Evolutionary conservation across 1,284 basidiomycete genomes (phyloP).

Genomic region (Rhodotorula sp.): DNA sequence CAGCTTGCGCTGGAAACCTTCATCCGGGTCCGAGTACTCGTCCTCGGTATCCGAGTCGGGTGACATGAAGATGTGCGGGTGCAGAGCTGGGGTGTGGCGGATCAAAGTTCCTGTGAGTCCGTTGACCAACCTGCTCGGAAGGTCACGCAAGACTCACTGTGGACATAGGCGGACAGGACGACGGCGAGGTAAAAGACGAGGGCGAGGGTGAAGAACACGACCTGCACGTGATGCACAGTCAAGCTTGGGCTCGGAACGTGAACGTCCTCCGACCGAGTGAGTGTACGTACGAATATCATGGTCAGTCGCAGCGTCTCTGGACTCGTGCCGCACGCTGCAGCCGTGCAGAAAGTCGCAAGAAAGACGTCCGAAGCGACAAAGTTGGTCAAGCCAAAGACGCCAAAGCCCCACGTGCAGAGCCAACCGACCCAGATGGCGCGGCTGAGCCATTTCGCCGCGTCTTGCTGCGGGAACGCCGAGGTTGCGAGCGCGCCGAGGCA

Average conservation of each 20-base stretch:
- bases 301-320: constrained; percentile 4
- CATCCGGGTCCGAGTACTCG: constrained; percentile 26
- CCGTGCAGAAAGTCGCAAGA: constrained; percentile 6
- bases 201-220: constrained; percentile 18
- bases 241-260: neutral
- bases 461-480: constrained; percentile 18
- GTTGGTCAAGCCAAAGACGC: constrained; percentile 14
- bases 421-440: constrained; percentile 24
- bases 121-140: neutral
- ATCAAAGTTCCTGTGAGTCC: neutral
- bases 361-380: constrained; percentile 16
- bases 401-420: constrained; percentile 19
- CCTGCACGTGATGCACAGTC: neutral
- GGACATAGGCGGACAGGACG: constrained; percentile 23
- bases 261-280: fast-evolving
- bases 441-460: constrained; percentile 17
- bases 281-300: constrained; percentile 5
- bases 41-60: constrained; percentile 27
- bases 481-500: constrained; percentile 7
- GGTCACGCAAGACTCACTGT: neutral
- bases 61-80: constrained; percentile 24
- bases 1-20: neutral
- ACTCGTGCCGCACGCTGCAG: constrained; percentile 1
- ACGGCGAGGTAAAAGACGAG: constrained; percentile 27
- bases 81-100: constrained; percentile 1